A percentile compares a stretch with the other conserved stretches of the same genome.
Conservation (phyloP, 2,329 filamentous ascomycete genomes). For the Monosporascus ibericus region DNA sequence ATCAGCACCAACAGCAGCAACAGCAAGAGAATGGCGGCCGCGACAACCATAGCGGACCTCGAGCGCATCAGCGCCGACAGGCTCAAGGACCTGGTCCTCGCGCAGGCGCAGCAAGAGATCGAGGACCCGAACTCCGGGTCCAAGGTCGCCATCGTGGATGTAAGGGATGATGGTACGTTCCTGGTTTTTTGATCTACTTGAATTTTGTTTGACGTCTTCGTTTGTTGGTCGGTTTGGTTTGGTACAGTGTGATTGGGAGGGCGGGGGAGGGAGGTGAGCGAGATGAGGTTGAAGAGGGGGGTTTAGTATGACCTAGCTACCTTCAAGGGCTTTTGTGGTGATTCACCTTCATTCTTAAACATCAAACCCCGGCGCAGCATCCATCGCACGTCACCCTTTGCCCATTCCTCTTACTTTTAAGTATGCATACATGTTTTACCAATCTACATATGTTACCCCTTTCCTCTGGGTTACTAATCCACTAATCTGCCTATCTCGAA, state of each 20-base stretch:
- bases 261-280: no score
- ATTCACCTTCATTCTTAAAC: neutral
- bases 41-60: constrained; percentile 56
- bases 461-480: neutral
- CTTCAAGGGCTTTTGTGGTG: no score
- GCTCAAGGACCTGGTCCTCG: constrained; percentile 61
- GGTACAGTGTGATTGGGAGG: no score
- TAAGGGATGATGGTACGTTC: constrained; percentile 69
- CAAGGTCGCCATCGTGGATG: constrained; percentile 73
- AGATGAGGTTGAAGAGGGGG: no score
- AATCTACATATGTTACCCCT: neutral
- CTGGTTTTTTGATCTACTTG: neutral
- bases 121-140: constrained; percentile 12
- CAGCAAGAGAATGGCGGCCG: constrained; percentile 27
- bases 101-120: constrained; percentile 32
- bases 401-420: neutral
- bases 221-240: no score
- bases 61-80: constrained; percentile 61
- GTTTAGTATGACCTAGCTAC: no score
- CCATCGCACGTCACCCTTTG: neutral
- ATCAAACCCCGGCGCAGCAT: neutral
- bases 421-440: no score
- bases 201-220: neutral
- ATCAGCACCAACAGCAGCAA: no score
- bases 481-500: neutral